A percentile compares a stretch with the other conserved stretches of the same genome.
phyloP scores from a whole-genome alignment of 495 filamentous ascomycete species.

The Lasiosphaeria hispida region DNA sequence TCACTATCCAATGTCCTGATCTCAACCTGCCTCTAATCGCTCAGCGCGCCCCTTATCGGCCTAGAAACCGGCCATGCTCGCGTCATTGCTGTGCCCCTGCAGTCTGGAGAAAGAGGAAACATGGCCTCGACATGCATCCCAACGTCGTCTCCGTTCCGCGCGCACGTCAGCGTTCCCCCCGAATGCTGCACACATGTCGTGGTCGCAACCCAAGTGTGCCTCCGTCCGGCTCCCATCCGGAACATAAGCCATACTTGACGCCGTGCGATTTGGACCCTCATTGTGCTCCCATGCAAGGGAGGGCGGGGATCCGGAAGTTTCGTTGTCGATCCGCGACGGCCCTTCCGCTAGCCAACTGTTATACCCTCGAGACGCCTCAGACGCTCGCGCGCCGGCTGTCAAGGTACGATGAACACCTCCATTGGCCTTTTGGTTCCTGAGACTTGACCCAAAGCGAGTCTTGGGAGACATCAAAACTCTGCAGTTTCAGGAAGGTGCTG shows the following conservation, averaged over 20 bases:
- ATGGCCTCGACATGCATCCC: not conserved
- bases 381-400: not conserved
- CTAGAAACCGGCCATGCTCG: not conserved
- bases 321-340: slow-evolving; percentile 13
- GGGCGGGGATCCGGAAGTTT: not conserved
- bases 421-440: not conserved
- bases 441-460: not conserved
- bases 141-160: not conserved
- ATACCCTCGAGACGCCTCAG: not conserved
- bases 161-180: not conserved
- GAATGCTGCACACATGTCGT: not conserved
- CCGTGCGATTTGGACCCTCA: too few species aligned
- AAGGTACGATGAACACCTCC: slow-evolving; percentile 1
- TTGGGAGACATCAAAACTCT: not conserved
- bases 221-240: not conserved
- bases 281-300: too few species aligned
- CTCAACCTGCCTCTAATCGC: too few species aligned
- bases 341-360: not conserved
- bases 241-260: not conserved
- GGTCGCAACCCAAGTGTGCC: not conserved
- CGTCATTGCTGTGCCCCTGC: not conserved
- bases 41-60: not conserved
- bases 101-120: not conserved
- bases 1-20: not conserved
- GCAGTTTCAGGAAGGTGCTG: not conserved